Conservation (phyloP, 805 yeast species). For the Hanseniaspora nectarophila region DNA sequence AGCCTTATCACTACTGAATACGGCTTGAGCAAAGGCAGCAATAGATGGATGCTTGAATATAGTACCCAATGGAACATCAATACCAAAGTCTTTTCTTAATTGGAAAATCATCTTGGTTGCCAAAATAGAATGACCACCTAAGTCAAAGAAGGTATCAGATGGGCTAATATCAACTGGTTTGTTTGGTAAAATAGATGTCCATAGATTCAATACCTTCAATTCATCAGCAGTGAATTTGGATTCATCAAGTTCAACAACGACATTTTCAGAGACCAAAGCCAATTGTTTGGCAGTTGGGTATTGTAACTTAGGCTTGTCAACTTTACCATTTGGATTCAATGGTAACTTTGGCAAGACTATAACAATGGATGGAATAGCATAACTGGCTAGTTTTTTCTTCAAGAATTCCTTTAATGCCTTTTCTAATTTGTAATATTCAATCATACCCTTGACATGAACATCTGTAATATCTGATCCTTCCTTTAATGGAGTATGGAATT, state of each 20-base stretch:
- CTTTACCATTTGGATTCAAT: slow-evolving; percentile 94
- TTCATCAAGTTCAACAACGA: slow-evolving; percentile 34
- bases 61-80: slow-evolving; percentile 80
- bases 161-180: slow-evolving; percentile 66
- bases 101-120: slow-evolving; percentile 96
- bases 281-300: slow-evolving; percentile 86
- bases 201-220: slow-evolving; percentile 58
- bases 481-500: slow-evolving; percentile 35
- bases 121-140: slow-evolving; percentile 95
- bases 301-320: slow-evolving; percentile 92
- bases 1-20: slow-evolving; percentile 58
- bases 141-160: slow-evolving; percentile 84
- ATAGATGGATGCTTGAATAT: slow-evolving; percentile 86
- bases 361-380: slow-evolving; percentile 85
- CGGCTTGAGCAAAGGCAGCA: slow-evolving; percentile 59
- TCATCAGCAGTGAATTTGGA: slow-evolving; percentile 54
- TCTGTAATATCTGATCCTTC: slow-evolving; percentile 34
- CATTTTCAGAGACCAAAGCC: slow-evolving; percentile 53
- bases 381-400: slow-evolving; percentile 79
- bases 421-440: slow-evolving; percentile 61
- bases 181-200: slow-evolving; percentile 78
- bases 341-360: slow-evolving; percentile 82
- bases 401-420: slow-evolving; percentile 71
- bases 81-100: slow-evolving; percentile 60
- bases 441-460: slow-evolving; percentile 66